Conservation (phyloP, 805 yeast genomes). For the Hanseniaspora clermontiae region DNA sequence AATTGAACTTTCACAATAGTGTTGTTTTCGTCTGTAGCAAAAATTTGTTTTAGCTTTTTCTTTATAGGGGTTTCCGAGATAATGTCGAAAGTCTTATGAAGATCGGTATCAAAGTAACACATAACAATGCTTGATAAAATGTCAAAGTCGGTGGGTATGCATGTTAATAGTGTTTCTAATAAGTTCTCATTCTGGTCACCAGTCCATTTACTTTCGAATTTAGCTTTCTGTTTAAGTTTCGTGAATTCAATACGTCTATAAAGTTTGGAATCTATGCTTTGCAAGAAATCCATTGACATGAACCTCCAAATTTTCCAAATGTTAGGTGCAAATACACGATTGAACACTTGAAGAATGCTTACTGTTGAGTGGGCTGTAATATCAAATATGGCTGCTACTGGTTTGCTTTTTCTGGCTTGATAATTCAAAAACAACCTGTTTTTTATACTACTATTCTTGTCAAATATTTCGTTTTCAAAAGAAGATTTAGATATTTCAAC, state of each 20-base stretch:
- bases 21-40: neutral
- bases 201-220: neutral
- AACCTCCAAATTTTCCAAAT: neutral
- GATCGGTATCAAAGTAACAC: neutral
- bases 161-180: neutral
- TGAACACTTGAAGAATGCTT: neutral
- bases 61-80: neutral
- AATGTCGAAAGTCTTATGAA: neutral
- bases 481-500: neutral
- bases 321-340: neutral
- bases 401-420: neutral
- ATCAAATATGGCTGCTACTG: neutral
- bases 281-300: neutral
- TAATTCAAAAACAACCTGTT: neutral
- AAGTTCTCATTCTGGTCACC: neutral
- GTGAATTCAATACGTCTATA: neutral
- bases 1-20: neutral
- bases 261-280: neutral
- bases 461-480: neutral
- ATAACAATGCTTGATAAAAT: neutral
- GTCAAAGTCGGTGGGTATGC: slow-evolving; percentile 1
- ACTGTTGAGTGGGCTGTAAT: neutral
- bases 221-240: neutral
- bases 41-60: neutral
- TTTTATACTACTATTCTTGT: neutral